phyloP scores from a whole-genome alignment of 164 flowering plant species.

The Akebia trifoliata region DNA sequence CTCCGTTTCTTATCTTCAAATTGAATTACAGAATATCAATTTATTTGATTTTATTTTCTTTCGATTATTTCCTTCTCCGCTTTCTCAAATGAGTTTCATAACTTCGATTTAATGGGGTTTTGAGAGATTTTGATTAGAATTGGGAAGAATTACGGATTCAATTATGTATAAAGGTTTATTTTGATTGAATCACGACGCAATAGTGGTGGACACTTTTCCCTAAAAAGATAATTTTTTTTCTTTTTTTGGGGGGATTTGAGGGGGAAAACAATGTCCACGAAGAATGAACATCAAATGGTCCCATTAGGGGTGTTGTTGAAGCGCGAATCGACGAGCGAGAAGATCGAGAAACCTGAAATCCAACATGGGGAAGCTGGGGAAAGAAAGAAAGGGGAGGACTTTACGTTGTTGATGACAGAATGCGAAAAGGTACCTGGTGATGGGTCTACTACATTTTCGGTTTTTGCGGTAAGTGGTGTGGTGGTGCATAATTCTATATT shows the following conservation, averaged over 20 bases:
- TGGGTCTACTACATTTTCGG: constrained; percentile 76
- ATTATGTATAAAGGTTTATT: no score
- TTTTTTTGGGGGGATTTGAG: constrained; percentile 5
- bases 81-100: no score
- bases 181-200: neutral
- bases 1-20: no score
- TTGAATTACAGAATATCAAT: no score
- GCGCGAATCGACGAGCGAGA: constrained; percentile 78
- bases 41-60: no score
- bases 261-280: constrained; percentile 46
- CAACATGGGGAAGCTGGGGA: constrained; percentile 73
- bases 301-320: constrained; percentile 79
- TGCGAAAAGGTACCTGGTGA: constrained; percentile 74
- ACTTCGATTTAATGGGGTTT: no score
- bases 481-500: no score
- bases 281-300: constrained; percentile 68
- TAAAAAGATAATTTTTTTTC: no score
- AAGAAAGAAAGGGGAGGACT: constrained; percentile 98
- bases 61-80: no score
- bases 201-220: no score
- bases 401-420: constrained; percentile 69
- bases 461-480: constrained; percentile 70
- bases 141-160: no score
- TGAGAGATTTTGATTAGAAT: no score
- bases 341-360: constrained; percentile 77